Percentiles rank a stretch among this genome's conserved stretches.
phyloP scores from a whole-genome alignment of 116 monocot genomes.

The Dioscorea cayenensis region DNA sequence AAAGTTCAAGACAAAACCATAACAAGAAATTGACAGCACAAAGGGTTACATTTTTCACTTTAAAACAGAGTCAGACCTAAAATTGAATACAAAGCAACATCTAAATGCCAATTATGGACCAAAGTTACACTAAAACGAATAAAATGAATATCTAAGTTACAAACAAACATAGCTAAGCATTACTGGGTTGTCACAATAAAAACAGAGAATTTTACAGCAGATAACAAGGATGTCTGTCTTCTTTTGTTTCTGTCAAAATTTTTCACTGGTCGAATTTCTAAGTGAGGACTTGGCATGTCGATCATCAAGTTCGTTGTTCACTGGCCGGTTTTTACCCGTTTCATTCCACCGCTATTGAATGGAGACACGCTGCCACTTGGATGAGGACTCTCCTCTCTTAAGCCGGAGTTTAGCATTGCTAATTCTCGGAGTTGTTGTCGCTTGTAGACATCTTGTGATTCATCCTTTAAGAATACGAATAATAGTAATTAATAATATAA shows the following conservation, averaged over 20 bases:
- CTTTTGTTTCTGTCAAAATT: conserved; percentile 3
- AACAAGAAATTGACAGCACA: background rate
- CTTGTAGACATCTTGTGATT: conserved; percentile 86
- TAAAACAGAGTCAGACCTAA: too few relatives aligned
- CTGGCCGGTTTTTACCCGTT: conserved; percentile 62
- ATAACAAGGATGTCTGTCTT: background rate
- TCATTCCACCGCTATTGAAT: conserved; percentile 68
- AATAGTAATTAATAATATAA: too few relatives aligned
- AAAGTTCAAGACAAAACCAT: background rate
- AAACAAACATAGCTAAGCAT: conserved; percentile 4
- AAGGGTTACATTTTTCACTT: background rate
- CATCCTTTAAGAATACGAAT: conserved; percentile 40
- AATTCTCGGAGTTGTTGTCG: conserved; percentile 80
- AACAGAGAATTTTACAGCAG: background rate
- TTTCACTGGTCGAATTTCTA: background rate
- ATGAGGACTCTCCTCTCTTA: conserved; percentile 74
- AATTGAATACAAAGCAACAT: background rate
- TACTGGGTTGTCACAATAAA: background rate
- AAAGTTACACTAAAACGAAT: conserved; percentile 1
- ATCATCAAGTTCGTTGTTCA: conserved; percentile 11
- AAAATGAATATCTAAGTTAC: conserved; percentile 10
- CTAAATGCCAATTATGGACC: background rate
- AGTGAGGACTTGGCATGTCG: background rate
- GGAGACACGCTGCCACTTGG: conserved; percentile 71
- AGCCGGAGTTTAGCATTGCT: conserved; percentile 73